Percentiles rank a stretch among this genome's conserved stretches.
phyloP scores from a whole-genome alignment of 768 basidiomycete genomes.

The Chalciporus chontae region DNA sequence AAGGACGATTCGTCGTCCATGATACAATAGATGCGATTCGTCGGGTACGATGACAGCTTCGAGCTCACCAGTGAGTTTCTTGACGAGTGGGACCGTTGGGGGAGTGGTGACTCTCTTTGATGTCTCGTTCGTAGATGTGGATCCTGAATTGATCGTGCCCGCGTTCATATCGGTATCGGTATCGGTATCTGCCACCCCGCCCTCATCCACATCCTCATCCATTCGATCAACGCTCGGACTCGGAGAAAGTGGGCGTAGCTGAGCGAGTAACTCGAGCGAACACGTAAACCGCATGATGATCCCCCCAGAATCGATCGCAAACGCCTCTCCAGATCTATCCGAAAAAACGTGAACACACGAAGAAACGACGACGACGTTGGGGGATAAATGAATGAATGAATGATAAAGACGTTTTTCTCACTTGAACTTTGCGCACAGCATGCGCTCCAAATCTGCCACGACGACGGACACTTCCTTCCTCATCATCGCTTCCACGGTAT shows the following conservation, averaged over 20 bases:
- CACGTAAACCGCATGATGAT: conserved; percentile 24
- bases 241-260: conserved; percentile 9
- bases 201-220: too few species aligned
- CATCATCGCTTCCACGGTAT: conserved; percentile 16
- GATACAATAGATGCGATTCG: conserved; percentile 47
- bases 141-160: too few species aligned
- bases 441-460: conserved; percentile 11
- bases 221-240: too few species aligned
- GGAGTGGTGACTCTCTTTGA: too few species aligned
- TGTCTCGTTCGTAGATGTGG: too few species aligned
- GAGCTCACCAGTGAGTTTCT: conserved; percentile 52
- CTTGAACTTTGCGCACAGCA: conserved; percentile 17
- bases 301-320: conserved; percentile 19
- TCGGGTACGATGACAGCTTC: conserved; percentile 53
- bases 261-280: conserved; percentile 20
- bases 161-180: too few species aligned
- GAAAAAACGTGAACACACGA: neutral
- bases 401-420: conserved; percentile 4
- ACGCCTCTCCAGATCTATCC: conserved; percentile 18
- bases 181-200: too few species aligned
- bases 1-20: conserved; percentile 53
- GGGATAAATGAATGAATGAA: too few species aligned
- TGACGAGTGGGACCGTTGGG: conserved; percentile 22
- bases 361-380: neutral
- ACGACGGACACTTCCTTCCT: conserved; percentile 16